These are phyloP conservation scores for Friedmanniomyces simplex DNA, from an alignment of 495 filamentous ascomycete genomes.

Conservation along the genomic window DNA sequence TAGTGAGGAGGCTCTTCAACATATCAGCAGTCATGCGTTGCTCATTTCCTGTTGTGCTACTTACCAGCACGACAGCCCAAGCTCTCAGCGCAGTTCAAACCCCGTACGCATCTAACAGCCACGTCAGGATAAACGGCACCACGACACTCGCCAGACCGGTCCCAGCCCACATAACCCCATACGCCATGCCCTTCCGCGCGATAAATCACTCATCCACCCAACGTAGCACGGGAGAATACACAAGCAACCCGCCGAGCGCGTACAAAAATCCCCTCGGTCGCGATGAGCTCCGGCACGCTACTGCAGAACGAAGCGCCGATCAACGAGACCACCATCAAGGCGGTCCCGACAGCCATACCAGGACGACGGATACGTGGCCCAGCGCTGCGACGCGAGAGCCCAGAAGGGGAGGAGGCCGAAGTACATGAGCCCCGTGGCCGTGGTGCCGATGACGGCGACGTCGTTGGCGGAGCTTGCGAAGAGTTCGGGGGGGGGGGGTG, in stretches of 20 bases:
- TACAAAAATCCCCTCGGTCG: constrained; percentile 46
- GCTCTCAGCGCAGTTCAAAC: constrained; percentile 42
- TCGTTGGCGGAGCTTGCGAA: constrained; percentile 30
- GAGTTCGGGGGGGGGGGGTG: constrained; percentile 35
- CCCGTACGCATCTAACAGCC: constrained; percentile 44
- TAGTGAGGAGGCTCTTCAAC: no score
- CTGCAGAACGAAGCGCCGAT: constrained; percentile 38
- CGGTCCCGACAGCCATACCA: constrained; percentile 31
- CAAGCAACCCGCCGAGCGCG: constrained; percentile 38
- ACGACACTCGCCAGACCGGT: constrained; percentile 33
- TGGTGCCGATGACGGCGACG: constrained; percentile 43
- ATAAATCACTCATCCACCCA: constrained; percentile 51
- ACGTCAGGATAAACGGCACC: constrained; percentile 29
- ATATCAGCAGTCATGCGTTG: no score
- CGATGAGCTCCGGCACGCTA: constrained; percentile 37
- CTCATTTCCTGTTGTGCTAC: no score
- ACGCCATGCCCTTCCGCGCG: constrained; percentile 42
- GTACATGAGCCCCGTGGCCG: constrained; percentile 43
- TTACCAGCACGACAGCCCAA: constrained; percentile 41
- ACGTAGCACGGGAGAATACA: constrained; percentile 40
- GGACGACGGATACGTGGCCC: constrained; percentile 19
- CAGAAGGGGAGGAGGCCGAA: constrained; percentile 35
- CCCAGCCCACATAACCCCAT: constrained; percentile 47
- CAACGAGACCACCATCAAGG: constrained; percentile 23
- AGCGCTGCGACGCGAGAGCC: constrained; percentile 26